Evolutionary conservation across 306 rosid genomes (phyloP), one percentile per base, ranked within the genome.

Genomic region (Sindora glabra): DNA sequence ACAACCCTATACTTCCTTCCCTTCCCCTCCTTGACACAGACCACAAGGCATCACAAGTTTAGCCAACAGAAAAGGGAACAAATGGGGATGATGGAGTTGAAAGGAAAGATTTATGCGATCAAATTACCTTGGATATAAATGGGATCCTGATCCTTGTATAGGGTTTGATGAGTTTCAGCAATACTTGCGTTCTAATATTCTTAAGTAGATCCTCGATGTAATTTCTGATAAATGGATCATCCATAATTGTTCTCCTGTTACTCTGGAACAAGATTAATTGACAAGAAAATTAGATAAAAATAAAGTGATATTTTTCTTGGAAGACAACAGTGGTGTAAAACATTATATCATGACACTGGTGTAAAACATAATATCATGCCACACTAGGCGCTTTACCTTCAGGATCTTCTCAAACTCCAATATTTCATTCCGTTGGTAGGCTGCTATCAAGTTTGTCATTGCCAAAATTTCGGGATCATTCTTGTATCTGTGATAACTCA

Each of bases 401-500:
- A 92, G 80, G 62, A 88, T 92, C 80, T 88, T 88, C 86, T 92
- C 98, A 64, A 92, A 92, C 66, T 92, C 98, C 67, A 92, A 77
- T 68, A 92, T 92, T 75, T 92, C 98, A 78, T 92, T 92, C 41
- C 92, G 82, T 72, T 92, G 98, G 77, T 86, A 92, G 9, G 98
- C 96, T 62, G 98, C 96, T 70, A 92, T 86, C 44, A 92, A 82
- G 77, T 92, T 92, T 76, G 98, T 92, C 98, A 92, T 92, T 9
- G 95, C 98, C 81, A 92, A 78, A 76, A 92, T 92, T 78, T 92
- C 98, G 25, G 98, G 95, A 67, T 92, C 98, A 69, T 86, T 92
- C 87, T 92, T 88, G 74, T 92, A 92, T 64, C 98, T 86, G 83
- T 47, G 69, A 42, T 66, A n/a, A n/a, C n/a, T 30, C 48, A 70